phyloP scores from a whole-genome alignment of 2,329 filamentous ascomycete genomes.

The Dothideomycetes sp. region DNA sequence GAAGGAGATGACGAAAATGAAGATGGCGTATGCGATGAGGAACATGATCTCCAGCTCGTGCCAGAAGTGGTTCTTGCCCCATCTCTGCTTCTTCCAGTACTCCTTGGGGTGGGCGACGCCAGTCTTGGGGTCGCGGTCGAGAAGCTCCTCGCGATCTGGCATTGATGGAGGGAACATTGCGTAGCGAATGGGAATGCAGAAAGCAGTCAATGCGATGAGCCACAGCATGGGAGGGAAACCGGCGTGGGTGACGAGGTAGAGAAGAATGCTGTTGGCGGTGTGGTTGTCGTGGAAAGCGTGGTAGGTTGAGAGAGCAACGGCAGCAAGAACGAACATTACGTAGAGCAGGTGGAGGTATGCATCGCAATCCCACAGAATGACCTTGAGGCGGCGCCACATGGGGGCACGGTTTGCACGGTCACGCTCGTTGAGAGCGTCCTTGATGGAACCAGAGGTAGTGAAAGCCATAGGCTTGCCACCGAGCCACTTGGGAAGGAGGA shows the following conservation, averaged over 20 bases:
- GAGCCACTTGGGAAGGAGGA: slow-evolving; percentile 23
- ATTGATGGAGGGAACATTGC: slow-evolving; percentile 49
- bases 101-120: slow-evolving; percentile 38
- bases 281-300: slow-evolving; percentile 35
- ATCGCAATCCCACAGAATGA: slow-evolving; percentile 46
- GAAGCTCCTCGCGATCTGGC: slow-evolving; percentile 46
- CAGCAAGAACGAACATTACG: slow-evolving; percentile 42
- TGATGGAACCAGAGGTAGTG: slow-evolving; percentile 48
- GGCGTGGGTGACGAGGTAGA: slow-evolving; percentile 47
- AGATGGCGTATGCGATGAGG: slow-evolving; percentile 8
- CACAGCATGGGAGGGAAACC: slow-evolving; percentile 53
- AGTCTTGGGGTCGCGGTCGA: slow-evolving; percentile 45
- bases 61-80: slow-evolving; percentile 10
- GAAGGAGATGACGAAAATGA: slow-evolving; percentile 9
- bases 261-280: slow-evolving; percentile 30
- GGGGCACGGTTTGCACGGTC: slow-evolving; percentile 29
- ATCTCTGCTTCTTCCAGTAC: slow-evolving; percentile 9
- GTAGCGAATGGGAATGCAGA: slow-evolving; percentile 41
- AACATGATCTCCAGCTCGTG: slow-evolving; percentile 8
- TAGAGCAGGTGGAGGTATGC: slow-evolving; percentile 44
- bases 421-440: slow-evolving; percentile 47
- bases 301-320: slow-evolving; percentile 40
- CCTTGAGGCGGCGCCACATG: slow-evolving; percentile 42
- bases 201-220: slow-evolving; percentile 19
- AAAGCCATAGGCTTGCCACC: slow-evolving; percentile 49